phyloP scores from a whole-genome alignment of 208 protist genomes.

The Leishmania martiniquensis region DNA sequence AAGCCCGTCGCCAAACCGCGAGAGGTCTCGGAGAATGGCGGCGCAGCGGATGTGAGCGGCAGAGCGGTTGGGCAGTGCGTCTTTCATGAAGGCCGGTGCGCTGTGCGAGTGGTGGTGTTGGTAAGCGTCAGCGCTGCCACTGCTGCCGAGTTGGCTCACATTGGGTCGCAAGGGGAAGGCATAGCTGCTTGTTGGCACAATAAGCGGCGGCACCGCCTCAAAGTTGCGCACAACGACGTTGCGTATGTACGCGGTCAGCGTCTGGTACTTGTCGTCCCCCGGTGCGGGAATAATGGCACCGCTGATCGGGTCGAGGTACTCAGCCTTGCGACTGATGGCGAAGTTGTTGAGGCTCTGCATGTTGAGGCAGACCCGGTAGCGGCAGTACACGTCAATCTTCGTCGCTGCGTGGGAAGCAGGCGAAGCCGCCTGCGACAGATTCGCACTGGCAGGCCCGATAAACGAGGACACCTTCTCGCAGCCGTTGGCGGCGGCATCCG shows the following conservation, averaged over 20 bases:
- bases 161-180: slow-evolving; percentile 34
- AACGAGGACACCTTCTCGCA: neutral
- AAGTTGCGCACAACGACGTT: slow-evolving; percentile 64
- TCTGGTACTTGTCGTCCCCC: slow-evolving; percentile 46
- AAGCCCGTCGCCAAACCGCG: slow-evolving; percentile 51
- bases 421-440: neutral
- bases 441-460: neutral
- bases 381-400: slow-evolving; percentile 26
- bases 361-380: slow-evolving; percentile 70
- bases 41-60: slow-evolving; percentile 28
- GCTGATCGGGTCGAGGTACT: slow-evolving; percentile 74
- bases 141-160: slow-evolving; percentile 31
- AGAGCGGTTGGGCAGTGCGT: slow-evolving; percentile 26
- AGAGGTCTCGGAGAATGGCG: slow-evolving; percentile 51
- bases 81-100: slow-evolving; percentile 38
- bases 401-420: neutral
- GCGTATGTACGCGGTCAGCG: slow-evolving; percentile 43
- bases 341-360: slow-evolving; percentile 42
- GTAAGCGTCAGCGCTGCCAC: slow-evolving; percentile 23
- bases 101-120: slow-evolving; percentile 38
- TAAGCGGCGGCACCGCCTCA: slow-evolving; percentile 60
- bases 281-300: slow-evolving; percentile 59
- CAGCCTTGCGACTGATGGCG: slow-evolving; percentile 60
- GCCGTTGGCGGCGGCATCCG: neutral
- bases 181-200: slow-evolving; percentile 30